phyloP scores from a whole-genome alignment of 2,329 filamentous ascomycete species.

The Cercospora canescens region DNA sequence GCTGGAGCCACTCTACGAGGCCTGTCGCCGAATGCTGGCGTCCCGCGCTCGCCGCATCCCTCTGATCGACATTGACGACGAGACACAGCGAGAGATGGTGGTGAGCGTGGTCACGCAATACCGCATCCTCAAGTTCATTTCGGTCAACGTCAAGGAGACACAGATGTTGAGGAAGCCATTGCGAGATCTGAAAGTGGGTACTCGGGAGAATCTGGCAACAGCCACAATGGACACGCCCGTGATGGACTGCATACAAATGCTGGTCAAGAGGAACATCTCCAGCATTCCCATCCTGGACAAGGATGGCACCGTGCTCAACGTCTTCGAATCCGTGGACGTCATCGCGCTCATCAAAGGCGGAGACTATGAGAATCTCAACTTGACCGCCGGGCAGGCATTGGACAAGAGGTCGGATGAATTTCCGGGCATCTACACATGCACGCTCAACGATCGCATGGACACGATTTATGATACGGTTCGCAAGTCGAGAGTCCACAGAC shows the following conservation, averaged over 20 bases:
- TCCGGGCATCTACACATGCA: constrained; percentile 95
- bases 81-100: constrained; percentile 88
- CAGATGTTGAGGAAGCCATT: constrained; percentile 85
- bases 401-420: constrained; percentile 88
- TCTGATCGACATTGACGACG: constrained; percentile 88
- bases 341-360: constrained; percentile 94
- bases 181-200: constrained; percentile 79
- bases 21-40: constrained; percentile 89
- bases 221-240: constrained; percentile 88
- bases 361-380: constrained; percentile 83
- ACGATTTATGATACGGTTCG: constrained; percentile 97
- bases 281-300: constrained; percentile 92
- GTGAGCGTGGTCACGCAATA: constrained; percentile 98
- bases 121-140: constrained; percentile 96
- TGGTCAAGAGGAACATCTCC: constrained; percentile 91
- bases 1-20: constrained; percentile 87
- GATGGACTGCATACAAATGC: constrained; percentile 88
- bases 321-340: constrained; percentile 97
- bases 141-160: constrained; percentile 89
- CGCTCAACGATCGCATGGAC: constrained; percentile 84
- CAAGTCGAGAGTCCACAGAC: constrained; percentile 87
- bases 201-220: constrained; percentile 77
- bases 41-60: constrained; percentile 92
- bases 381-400: constrained; percentile 84
- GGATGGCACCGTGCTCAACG: constrained; percentile 77